Conservation (phyloP, 495 filamentous ascomycete genomes). For the Poronia punctata region DNA sequence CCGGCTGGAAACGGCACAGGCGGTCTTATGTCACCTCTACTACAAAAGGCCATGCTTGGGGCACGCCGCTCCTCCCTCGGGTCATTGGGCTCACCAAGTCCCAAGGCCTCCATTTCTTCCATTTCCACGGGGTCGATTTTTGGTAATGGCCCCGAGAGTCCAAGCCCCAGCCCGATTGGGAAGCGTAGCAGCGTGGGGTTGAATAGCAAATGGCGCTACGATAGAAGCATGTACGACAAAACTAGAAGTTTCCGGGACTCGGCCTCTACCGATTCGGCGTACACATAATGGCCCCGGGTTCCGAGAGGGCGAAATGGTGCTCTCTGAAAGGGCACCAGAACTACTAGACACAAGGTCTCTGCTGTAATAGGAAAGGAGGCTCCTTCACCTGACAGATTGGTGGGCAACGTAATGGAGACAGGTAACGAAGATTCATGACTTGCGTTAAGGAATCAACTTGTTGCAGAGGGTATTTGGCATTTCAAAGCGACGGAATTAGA, state of each 20-base stretch:
- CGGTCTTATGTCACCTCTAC: slow-evolving; percentile 32
- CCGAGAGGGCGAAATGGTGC: background rate
- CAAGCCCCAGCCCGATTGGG: slow-evolving; percentile 59
- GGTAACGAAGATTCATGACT: no score
- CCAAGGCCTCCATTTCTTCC: slow-evolving; percentile 33
- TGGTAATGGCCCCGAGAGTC: slow-evolving; percentile 29
- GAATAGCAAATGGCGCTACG: slow-evolving; percentile 90
- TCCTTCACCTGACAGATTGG: no score
- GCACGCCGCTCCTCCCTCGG: slow-evolving; percentile 58
- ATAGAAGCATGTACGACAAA: slow-evolving; percentile 44
- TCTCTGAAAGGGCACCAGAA: no score
- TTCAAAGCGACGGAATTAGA: no score
- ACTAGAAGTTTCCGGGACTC: slow-evolving; percentile 30
- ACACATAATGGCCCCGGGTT: slow-evolving; percentile 17
- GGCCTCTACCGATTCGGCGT: slow-evolving; percentile 31
- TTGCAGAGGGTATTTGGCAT: no score
- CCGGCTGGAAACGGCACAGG: slow-evolving; percentile 13
- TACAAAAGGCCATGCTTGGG: slow-evolving; percentile 60
- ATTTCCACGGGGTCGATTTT: slow-evolving; percentile 39
- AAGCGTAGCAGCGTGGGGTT: slow-evolving; percentile 65
- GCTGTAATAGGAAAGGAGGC: no score
- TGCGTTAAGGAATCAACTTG: no score
- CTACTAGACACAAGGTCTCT: no score
- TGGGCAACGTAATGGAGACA: no score
- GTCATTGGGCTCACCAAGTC: slow-evolving; percentile 56